A percentile compares a stretch with the other conserved stretches of the same genome.
Conservation (phyloP, 106 monocot species). For the Dendrobium huoshanense region DNA sequence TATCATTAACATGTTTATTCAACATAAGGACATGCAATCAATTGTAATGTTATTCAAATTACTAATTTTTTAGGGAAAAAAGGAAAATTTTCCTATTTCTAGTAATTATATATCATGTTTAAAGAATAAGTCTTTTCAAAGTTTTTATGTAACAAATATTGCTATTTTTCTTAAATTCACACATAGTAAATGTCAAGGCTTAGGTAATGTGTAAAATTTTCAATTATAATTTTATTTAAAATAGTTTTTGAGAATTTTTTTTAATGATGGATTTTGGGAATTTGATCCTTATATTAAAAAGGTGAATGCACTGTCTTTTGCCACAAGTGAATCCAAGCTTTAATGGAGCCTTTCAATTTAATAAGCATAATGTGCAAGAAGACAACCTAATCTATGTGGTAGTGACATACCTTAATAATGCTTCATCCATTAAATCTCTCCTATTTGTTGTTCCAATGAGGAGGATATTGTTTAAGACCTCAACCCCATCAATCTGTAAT, state of each 20-base stretch:
- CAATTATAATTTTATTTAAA: not conserved
- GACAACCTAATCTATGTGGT: not conserved
- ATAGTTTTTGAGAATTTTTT: not conserved
- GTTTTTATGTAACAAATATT: not conserved
- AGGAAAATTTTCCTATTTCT: not conserved
- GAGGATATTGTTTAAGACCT: constrained; percentile 89
- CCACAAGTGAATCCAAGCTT: not conserved
- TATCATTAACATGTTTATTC: no score
- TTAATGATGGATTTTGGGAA: not conserved
- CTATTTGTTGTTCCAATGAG: constrained; percentile 99
- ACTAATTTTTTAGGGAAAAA: not conserved
- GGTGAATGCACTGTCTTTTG: not conserved
- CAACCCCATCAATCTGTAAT: constrained; percentile 97
- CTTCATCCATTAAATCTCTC: constrained; percentile 97
- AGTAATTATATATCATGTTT: not conserved
- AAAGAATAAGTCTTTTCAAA: not conserved
- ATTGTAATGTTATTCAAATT: no score
- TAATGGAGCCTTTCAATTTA: not conserved
- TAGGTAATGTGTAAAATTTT: not conserved
- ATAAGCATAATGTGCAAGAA: not conserved
- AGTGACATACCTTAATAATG: constrained; percentile 62
- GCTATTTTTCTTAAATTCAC: not conserved
- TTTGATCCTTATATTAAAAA: not conserved
- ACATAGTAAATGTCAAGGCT: not conserved
- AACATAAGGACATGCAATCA: no score